These are phyloP conservation scores for Gnomoniopsis smithogilvyi DNA, from an alignment of 2,329 filamentous ascomycete species.

Conservation along the genomic window DNA sequence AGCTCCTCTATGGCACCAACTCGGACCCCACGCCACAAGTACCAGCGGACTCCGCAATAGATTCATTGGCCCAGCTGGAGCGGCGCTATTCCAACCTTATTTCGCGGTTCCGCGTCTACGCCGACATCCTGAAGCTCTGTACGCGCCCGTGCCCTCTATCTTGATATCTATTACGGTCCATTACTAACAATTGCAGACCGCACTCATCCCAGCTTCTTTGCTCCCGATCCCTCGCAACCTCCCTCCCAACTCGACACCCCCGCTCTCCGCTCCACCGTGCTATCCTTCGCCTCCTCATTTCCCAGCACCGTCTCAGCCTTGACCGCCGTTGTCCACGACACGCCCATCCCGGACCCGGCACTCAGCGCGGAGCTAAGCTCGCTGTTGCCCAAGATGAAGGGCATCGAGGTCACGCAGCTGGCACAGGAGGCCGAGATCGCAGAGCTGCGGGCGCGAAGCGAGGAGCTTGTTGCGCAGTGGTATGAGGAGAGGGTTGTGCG, in stretches of 20 bases:
- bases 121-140: conserved; percentile 60
- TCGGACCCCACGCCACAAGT: conserved; percentile 30
- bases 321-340: conserved; percentile 51
- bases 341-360: conserved; percentile 52
- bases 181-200: conserved; percentile 38
- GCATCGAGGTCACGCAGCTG: conserved; percentile 56
- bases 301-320: conserved; percentile 54
- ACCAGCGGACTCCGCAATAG: conserved; percentile 36
- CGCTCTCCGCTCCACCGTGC: conserved; percentile 51
- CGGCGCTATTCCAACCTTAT: conserved; percentile 49
- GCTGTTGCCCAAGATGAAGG: conserved; percentile 60
- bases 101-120: conserved; percentile 52
- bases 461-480: conserved; percentile 62
- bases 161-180: not conserved
- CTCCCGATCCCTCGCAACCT: conserved; percentile 37
- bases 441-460: conserved; percentile 62
- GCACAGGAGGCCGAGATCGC: conserved; percentile 61
- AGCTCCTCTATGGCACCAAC: conserved; percentile 51
- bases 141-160: conserved; percentile 24
- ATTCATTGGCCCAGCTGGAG: conserved; percentile 49
- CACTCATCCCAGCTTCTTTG: conserved; percentile 52
- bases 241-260: conserved; percentile 50
- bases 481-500: conserved; percentile 70
- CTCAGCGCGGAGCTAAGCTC: conserved; percentile 54
- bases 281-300: conserved; percentile 54